These are phyloP conservation scores for Xerophyta viscosa DNA, from an alignment of 106 monocot species.

Conservation along the genomic window DNA sequence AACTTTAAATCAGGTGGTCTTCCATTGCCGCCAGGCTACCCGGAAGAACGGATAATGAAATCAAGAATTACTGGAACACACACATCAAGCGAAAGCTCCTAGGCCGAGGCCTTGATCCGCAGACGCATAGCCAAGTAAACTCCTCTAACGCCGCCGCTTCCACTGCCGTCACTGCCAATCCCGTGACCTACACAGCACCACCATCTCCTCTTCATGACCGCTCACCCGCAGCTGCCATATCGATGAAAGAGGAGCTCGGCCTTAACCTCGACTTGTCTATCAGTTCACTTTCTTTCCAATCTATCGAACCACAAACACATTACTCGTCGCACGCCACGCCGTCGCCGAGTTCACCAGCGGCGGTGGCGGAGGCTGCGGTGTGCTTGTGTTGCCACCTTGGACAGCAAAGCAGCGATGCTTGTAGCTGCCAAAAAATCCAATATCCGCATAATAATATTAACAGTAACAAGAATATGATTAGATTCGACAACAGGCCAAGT, in stretches of 20 bases:
- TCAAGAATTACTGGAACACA: constrained; percentile 97
- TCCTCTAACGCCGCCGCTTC: neutral
- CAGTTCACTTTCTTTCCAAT: constrained; percentile 8
- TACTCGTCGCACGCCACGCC: neutral
- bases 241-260: neutral
- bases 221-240: no score
- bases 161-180: neutral
- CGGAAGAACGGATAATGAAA: constrained; percentile 77
- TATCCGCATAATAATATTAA: neutral
- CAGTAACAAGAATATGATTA: neutral
- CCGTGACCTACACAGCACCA: neutral
- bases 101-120: constrained; percentile 49
- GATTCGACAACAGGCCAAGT: neutral
- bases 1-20: constrained; percentile 38
- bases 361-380: neutral
- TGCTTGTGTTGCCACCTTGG: constrained; percentile 22
- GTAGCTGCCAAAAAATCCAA: constrained; percentile 9
- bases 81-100: constrained; percentile 78
- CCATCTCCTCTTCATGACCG: no score
- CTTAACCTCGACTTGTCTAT: constrained; percentile 32
- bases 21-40: constrained; percentile 50
- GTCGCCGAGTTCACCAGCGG: constrained; percentile 1
- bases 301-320: neutral
- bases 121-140: constrained; percentile 35
- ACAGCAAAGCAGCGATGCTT: constrained; percentile 10